Base-by-base conservation (phyloP, 768 basidiomycete genomes). In the Agaricus sinodeliciosus region DNA sequence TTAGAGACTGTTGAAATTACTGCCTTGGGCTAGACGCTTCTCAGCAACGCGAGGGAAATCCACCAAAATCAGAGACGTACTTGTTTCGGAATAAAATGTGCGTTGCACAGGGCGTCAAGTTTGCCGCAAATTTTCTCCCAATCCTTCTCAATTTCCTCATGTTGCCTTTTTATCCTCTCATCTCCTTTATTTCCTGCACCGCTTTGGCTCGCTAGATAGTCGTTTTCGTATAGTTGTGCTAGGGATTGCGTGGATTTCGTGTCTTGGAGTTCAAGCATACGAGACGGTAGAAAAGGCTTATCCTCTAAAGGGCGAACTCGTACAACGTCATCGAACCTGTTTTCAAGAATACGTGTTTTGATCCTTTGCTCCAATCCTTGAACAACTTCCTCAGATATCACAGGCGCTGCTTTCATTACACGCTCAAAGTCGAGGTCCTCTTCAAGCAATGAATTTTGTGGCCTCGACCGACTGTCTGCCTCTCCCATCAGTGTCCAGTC, bases 381-480 rank as follows among this genome's bases (percentile, higher is more conserved):
- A 6, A 96, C 90, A 27, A 72, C 75, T 63, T 93, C 90, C 65
- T 97, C 93, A 1, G 96, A 98, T 51, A 96, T 80, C 42, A 91
- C 77, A 13, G 95, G 96, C 0, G 86, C 85, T 16, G 84, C 77
- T 68, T 93, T 95, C 72, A 85, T 81, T 19, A 85, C 81, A 26
- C 92, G 85, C 55, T 98, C 96, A 58, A 94, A 98, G 52, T 97
- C 95, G 27, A 99, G 78, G 67, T 96, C 91, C 64, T 98, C 90
- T 65, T 91, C 90, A 11, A 99, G 77, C 16, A 98, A 74, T 8
- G 90, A 88, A 67, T 99, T 94, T 64, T 91, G 83, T 3, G 96
- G 95, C 48, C 96, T 79, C 40, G 84, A 69, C 37, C 85, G 80
- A 5, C 92, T 81, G 18, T 80, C 81, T 28, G 92, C 90, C 69